phyloP scores from a whole-genome alignment of 352 stramenopile species.

The Phytophthora vignae region DNA sequence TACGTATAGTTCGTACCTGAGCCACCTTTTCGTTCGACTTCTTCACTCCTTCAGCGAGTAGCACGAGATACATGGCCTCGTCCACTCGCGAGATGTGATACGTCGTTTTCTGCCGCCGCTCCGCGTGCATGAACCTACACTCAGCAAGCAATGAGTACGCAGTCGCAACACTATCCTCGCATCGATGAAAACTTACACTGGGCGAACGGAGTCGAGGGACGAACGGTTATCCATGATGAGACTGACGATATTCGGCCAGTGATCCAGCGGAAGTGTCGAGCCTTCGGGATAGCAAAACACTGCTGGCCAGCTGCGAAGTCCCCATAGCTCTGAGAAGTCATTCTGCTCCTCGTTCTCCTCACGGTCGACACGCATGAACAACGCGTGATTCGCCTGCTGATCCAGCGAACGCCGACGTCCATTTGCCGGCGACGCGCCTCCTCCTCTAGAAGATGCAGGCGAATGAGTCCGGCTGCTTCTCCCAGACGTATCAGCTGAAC shows the following conservation, averaged over 20 bases:
- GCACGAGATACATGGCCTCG: constrained; percentile 74
- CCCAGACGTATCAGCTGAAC: constrained; percentile 28
- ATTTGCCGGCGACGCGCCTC: constrained; percentile 32
- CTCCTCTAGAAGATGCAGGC: constrained; percentile 36
- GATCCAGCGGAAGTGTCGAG: constrained; percentile 58
- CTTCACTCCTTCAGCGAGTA: constrained; percentile 76
- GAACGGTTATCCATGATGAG: constrained; percentile 87
- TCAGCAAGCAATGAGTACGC: neutral
- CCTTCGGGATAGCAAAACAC: constrained; percentile 84
- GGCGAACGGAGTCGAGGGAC: constrained; percentile 55
- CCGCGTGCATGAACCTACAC: constrained; percentile 73
- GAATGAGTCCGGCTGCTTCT: constrained; percentile 38
- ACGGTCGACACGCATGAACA: constrained; percentile 65
- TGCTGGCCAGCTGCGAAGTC: constrained; percentile 78
- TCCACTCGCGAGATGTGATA: constrained; percentile 86
- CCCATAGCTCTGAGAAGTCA: constrained; percentile 86
- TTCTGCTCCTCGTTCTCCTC: constrained; percentile 72
- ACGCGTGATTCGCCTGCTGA: constrained; percentile 37
- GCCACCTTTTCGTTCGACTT: constrained; percentile 73
- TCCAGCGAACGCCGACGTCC: constrained; percentile 35
- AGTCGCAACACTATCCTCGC: too few species aligned
- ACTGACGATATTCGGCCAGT: constrained; percentile 90
- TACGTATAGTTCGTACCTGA: constrained; percentile 43
- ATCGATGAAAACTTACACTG: constrained; percentile 50
- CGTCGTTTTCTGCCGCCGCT: constrained; percentile 68